Evolutionary conservation across 306 rosid species (phyloP).

Genomic region (Cajanus cajan): DNA sequence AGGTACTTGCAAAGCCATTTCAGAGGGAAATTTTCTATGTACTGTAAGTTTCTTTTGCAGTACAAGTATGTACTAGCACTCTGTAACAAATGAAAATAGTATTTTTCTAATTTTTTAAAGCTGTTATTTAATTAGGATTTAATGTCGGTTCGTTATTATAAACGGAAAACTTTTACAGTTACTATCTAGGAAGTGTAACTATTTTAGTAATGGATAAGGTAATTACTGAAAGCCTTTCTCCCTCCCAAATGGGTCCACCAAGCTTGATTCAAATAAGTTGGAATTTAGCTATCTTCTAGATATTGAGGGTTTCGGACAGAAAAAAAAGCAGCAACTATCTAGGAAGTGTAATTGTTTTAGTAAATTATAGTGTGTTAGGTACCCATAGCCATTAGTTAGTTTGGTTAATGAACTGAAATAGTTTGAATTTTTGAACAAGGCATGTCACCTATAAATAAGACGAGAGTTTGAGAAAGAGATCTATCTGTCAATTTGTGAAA

Average conservation of each 20-base stretch:
- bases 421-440: background rate
- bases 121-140: background rate
- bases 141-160: background rate
- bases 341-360: background rate
- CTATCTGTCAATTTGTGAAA: background rate
- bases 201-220: background rate
- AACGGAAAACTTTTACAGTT: background rate
- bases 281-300: background rate
- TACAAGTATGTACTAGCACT: background rate
- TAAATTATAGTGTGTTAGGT: background rate
- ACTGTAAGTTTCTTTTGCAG: background rate
- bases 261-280: background rate
- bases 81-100: background rate
- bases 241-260: background rate
- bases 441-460: background rate
- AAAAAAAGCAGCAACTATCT: background rate
- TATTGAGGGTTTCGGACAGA: background rate
- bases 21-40: conserved; percentile 26
- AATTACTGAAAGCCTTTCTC: background rate
- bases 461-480: background rate
- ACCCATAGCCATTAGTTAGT: background rate
- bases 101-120: background rate
- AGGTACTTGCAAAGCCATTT: conserved; percentile 33
- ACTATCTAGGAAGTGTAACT: background rate
- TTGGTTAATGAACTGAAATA: background rate